Base-by-base conservation (phyloP, 495 filamentous ascomycete species). In the Aspergillus cavernicola region DNA sequence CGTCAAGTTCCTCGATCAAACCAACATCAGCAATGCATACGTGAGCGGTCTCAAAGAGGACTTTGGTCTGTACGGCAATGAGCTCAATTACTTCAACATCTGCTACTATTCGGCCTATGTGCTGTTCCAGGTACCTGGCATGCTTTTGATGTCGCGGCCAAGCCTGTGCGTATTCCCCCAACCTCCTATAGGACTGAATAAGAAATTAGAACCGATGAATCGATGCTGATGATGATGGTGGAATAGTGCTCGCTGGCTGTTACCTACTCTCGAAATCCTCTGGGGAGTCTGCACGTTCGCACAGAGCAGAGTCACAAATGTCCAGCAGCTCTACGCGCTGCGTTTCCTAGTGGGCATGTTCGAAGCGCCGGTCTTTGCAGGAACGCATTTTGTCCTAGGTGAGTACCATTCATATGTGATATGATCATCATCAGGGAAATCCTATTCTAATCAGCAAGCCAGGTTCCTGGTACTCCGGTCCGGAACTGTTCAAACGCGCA, bases 11-110 rank as follows among this genome's bases (percentile, higher is more conserved):
- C 29, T 71, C 20, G 75, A 76, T 51, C 73, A 76, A 47, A 70
- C 68, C 4, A 77, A 78, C 49, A 73, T 78, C 49, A 70, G 59
- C 60, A 79, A 76, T 68, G 76, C 76, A 37, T 81, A 77, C 49
- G 68, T 82, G 1, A 81, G 75, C 20, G 80, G 80, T 1, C 79
- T 84, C 65, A 82, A 85, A 47, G 81, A 85, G 52, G 80, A 83
- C 44, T 69, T 85, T 13, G 57, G 65, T 12, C 67, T 86, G n/a
- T 72, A 77, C 31, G 80, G 81, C 3, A 80, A 78, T 42, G 64
- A 86, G 57, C 57, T 74, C n/a, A 72, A 72, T 36, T 71, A 75
- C 52, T 67, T 67, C 51, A 66, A 72, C 59, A 51, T 73, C 16
- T 72, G 69, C 52, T 72, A 72, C 31, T 70, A 57, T 37, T 66